phyloP scores from a whole-genome alignment of 345 rosid species.

The Geranium brycei region DNA sequence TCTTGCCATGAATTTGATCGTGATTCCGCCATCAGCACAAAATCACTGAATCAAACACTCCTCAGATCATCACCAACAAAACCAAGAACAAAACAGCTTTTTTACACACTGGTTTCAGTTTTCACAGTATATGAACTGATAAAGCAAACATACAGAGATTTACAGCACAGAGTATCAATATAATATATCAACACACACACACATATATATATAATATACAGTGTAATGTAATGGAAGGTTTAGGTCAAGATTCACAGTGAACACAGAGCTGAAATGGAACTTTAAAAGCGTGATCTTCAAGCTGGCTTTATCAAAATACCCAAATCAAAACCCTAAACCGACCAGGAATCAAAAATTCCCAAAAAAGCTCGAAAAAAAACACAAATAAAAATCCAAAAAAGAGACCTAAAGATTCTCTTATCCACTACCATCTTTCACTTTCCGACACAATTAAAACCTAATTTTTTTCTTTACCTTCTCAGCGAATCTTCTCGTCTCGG shows the following conservation, averaged over 20 bases:
- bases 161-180: neutral
- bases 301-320: slow-evolving; percentile 16
- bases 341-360: slow-evolving; percentile 32
- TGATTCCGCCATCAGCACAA: slow-evolving; percentile 47
- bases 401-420: neutral
- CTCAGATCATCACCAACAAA: neutral
- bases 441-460: neutral
- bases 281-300: slow-evolving; percentile 52
- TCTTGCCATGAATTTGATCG: slow-evolving; percentile 61
- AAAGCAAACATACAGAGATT: neutral
- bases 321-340: slow-evolving; percentile 16
- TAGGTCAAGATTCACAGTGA: slow-evolving; percentile 4
- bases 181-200: no score
- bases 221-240: neutral
- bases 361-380: neutral
- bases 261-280: slow-evolving; percentile 24
- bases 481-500: neutral
- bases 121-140: no score
- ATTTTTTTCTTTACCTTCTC: neutral
- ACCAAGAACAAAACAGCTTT: neutral
- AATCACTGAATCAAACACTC: neutral
- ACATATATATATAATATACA: neutral
- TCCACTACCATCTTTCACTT: neutral
- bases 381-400: neutral
- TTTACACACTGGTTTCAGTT: neutral